These are phyloP conservation scores for Planoprotostelium fungivorum DNA, from an alignment of 78 protist genomes.

Conservation along the genomic window DNA sequence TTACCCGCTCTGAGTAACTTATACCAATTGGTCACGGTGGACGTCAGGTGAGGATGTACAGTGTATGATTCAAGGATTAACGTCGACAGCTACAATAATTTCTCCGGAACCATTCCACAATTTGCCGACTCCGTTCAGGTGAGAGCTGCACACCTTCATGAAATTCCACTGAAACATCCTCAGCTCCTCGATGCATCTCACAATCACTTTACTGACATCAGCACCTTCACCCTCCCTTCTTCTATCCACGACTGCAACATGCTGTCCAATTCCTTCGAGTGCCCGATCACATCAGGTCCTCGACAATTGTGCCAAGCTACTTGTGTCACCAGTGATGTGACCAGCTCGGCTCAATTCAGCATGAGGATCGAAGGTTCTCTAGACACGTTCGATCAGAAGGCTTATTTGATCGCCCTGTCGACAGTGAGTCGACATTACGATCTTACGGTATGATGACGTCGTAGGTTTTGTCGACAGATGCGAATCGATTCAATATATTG, in stretches of 20 bases:
- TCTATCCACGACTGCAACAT: background rate
- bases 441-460: background rate
- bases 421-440: background rate
- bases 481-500: background rate
- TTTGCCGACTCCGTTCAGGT: too few species aligned
- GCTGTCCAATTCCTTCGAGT: background rate
- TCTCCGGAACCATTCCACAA: too few species aligned
- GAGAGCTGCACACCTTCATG: too few species aligned
- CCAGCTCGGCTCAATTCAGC: background rate
- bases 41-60: background rate
- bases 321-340: background rate
- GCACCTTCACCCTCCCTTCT: background rate
- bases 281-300: background rate
- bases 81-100: background rate
- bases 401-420: background rate
- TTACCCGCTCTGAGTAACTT: background rate
- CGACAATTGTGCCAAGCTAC: background rate
- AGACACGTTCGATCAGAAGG: background rate
- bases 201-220: background rate
- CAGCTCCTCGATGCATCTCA: background rate
- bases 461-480: background rate
- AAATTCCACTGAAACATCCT: too few species aligned
- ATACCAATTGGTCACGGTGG: background rate
- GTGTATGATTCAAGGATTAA: too few species aligned
- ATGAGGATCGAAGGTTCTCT: background rate